These are phyloP conservation scores for Fonsecaea pedrosoi DNA, from an alignment of 2,329 filamentous ascomycete species.

Conservation along the genomic window DNA sequence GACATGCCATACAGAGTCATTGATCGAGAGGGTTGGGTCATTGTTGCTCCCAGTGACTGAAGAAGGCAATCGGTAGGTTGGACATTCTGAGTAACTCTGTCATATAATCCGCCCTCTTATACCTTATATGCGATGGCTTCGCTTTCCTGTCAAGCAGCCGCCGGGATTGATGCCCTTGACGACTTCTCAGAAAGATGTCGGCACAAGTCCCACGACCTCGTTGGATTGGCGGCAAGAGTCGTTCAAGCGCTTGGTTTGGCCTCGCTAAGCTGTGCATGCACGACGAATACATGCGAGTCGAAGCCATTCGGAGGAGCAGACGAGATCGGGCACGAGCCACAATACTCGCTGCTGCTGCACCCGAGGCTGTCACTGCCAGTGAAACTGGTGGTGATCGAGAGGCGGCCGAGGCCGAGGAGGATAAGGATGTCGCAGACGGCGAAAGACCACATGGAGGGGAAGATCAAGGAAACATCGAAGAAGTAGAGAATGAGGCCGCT, in stretches of 20 bases:
- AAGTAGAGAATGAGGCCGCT: background rate
- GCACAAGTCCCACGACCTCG: slow-evolving; percentile 14
- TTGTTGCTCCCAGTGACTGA: background rate
- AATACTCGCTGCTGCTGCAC: background rate
- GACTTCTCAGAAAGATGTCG: slow-evolving; percentile 1
- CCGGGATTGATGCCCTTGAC: background rate
- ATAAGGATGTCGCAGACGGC: background rate
- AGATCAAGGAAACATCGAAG: background rate
- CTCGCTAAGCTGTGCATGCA: slow-evolving; percentile 26
- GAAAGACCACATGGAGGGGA: background rate
- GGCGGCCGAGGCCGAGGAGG: background rate
- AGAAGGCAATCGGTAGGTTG: background rate
- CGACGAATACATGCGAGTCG: slow-evolving; percentile 21
- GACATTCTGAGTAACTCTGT: background rate
- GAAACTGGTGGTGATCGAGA: background rate
- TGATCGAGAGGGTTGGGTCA: background rate
- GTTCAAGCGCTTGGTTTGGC: slow-evolving; percentile 25
- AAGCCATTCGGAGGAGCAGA: slow-evolving; percentile 23
- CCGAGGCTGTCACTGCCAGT: background rate
- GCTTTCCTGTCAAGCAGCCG: background rate
- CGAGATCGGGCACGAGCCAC: background rate
- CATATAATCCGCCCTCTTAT: background rate
- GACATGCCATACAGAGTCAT: background rate
- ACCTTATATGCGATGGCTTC: background rate
- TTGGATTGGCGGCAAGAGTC: slow-evolving; percentile 18